A percentile compares a stretch with the other conserved stretches of the same genome.
Conservation (phyloP, 2,329 filamentous ascomycete species). For the Albophoma yamanashiensis region DNA sequence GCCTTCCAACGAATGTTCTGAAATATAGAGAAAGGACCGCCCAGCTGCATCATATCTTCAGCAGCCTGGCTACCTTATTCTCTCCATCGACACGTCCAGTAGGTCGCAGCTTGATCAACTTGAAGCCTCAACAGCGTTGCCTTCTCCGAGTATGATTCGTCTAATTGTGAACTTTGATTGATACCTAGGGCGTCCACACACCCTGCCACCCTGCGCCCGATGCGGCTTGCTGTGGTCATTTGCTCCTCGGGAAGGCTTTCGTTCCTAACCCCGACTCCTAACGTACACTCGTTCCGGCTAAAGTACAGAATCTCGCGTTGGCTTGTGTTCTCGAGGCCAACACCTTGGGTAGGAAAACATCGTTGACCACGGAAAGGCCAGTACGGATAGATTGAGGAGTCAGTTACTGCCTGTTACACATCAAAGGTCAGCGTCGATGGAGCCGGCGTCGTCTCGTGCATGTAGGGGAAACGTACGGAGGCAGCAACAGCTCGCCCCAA, state of each 20-base stretch:
- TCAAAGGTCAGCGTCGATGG: not conserved
- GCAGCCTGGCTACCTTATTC: no score
- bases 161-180: not conserved
- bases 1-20: not conserved
- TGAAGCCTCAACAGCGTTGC: not conserved
- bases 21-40: not conserved
- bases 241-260: not conserved
- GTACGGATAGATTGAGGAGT: not conserved
- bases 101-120: not conserved
- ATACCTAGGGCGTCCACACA: not conserved
- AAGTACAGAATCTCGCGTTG: not conserved
- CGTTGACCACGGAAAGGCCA: not conserved
- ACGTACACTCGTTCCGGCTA: slow-evolving; percentile 12
- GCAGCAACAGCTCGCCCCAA: slow-evolving; percentile 56
- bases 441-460: not conserved
- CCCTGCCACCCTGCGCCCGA: not conserved
- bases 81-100: not conserved
- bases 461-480: slow-evolving; percentile 37
- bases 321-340: not conserved
- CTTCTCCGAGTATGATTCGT: not conserved
- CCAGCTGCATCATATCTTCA: no score
- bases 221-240: not conserved
- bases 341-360: not conserved
- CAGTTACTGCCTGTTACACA: slow-evolving; percentile 1
- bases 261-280: slow-evolving; percentile 5